Base-by-base conservation (phyloP, 2,329 filamentous ascomycete species). In the Apiospora aurea region DNA sequence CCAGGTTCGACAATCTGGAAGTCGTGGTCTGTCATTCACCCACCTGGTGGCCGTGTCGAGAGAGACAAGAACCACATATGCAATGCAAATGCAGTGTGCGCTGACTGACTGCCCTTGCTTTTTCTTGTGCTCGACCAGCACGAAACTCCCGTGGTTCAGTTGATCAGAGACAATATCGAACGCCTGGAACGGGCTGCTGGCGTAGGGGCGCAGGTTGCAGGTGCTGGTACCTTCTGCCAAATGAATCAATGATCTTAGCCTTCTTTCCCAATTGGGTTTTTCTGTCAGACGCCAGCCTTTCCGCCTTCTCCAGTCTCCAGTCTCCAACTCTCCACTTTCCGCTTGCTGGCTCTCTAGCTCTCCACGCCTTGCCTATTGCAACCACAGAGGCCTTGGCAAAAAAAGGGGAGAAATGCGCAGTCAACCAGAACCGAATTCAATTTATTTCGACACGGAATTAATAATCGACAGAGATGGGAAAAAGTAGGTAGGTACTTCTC, bases 201-300 rank as follows among this genome's bases (percentile, higher is more conserved):
- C 26, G 26, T 8, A 38, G 10, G 10, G 41, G 41, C 41, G 47
- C 47, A 51, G 10, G n/a, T 24, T 24, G 47, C 8, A 24, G 47
- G n/a, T 51, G 16, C 14, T 10, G 49, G 49, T 34, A 21, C 26
- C 14, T 34, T 26, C 26, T 57, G 47, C 10, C 13, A 29, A 5
- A 13, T n/a, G n/a, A 53, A 26, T 26, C 44, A 38, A 38, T 51
- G 47, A 51, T 51, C 21, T 24, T 51, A 24, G n/a, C 21, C 47
- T 53, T 38, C 29, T 21, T 61, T 64, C 57, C 34, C 34, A 41
- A 64, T 64, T 41, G 57, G 57, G 57, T 24, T 64, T 64, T 18
- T 64, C 8, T 49, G 67, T 34, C 44, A 69, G 67, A 69, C 67
- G 67, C 67, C 44, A 69, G 43, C 67, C 67, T 69, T 69, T 69